Evolutionary conservation across 306 rosid genomes (phyloP).

Genomic region (Acacia crassicarpa): DNA sequence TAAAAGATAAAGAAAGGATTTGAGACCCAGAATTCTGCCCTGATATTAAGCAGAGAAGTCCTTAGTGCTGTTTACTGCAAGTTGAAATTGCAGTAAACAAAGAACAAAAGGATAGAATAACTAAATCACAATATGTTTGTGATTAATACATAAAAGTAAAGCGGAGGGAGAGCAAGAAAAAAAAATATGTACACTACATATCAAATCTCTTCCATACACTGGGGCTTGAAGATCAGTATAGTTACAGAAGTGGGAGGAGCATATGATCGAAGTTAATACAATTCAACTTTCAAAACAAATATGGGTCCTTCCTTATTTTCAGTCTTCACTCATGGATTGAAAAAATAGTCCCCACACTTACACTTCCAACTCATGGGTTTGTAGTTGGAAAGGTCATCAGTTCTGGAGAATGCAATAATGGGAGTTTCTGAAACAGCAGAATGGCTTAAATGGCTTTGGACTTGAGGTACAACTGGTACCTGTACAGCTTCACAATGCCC

Average conservation of each 20-base stretch:
- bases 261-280: slow-evolving; percentile 17
- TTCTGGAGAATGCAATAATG: slow-evolving; percentile 43
- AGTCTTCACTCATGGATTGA: slow-evolving; percentile 59
- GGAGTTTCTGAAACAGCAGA: slow-evolving; percentile 16
- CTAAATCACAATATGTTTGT: background rate
- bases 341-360: slow-evolving; percentile 70
- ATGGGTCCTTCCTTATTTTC: background rate
- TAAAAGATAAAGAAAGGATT: background rate
- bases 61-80: background rate
- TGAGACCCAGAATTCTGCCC: background rate
- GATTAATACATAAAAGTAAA: slow-evolving; percentile 1
- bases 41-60: slow-evolving; percentile 1
- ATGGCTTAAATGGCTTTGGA: slow-evolving; percentile 36
- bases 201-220: slow-evolving; percentile 28
- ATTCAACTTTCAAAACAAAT: slow-evolving; percentile 10
- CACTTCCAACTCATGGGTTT: slow-evolving; percentile 91
- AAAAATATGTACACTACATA: slow-evolving; percentile 16
- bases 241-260: background rate
- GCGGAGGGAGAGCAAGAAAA: slow-evolving; percentile 21
- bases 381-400: slow-evolving; percentile 66
- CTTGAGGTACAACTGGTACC: slow-evolving; percentile 57
- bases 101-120: background rate
- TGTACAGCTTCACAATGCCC: slow-evolving; percentile 79
- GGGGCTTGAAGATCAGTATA: background rate
- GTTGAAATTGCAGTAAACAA: slow-evolving; percentile 3